These are phyloP conservation scores for Grosmannia penicillata DNA, from an alignment of 2,329 filamentous ascomycete genomes.

Conservation along the genomic window DNA sequence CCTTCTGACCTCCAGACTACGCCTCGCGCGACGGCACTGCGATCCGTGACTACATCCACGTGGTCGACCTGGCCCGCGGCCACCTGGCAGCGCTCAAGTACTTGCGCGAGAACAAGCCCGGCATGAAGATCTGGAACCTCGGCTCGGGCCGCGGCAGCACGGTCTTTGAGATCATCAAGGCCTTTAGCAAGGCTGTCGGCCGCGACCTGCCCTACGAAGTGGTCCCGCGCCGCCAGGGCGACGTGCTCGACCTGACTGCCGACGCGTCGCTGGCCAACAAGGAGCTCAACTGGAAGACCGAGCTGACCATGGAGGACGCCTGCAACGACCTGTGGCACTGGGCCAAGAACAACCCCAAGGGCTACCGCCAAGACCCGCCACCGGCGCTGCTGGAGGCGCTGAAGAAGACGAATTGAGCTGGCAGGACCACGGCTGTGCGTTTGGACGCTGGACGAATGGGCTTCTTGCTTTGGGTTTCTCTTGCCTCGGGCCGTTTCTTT, in stretches of 20 bases:
- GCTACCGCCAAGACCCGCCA: conserved; percentile 86
- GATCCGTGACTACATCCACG: conserved; percentile 97
- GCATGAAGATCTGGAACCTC: conserved; percentile 91
- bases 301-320: conserved; percentile 79
- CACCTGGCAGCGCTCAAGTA: conserved; percentile 85
- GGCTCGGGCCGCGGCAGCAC: conserved; percentile 91
- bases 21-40: conserved; percentile 77
- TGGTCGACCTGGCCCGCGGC: conserved; percentile 74
- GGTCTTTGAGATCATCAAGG: conserved; percentile 93
- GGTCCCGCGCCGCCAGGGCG: conserved; percentile 65
- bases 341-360: conserved; percentile 93
- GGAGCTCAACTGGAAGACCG: conserved; percentile 85
- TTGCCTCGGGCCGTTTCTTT: no score
- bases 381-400: conserved; percentile 57
- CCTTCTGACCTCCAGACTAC: conserved; percentile 62
- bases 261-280: conserved; percentile 76
- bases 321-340: conserved; percentile 93
- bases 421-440: no score
- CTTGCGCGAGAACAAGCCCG: conserved; percentile 69
- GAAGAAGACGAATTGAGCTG: conserved; percentile 11
- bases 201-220: conserved; percentile 78
- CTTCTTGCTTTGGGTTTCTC: no score
- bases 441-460: no score
- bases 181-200: conserved; percentile 78
- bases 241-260: conserved; percentile 88